These are phyloP conservation scores for Tetrahymena malaccensis DNA, from an alignment of 73 alveolate species.

Conservation along the genomic window DNA sequence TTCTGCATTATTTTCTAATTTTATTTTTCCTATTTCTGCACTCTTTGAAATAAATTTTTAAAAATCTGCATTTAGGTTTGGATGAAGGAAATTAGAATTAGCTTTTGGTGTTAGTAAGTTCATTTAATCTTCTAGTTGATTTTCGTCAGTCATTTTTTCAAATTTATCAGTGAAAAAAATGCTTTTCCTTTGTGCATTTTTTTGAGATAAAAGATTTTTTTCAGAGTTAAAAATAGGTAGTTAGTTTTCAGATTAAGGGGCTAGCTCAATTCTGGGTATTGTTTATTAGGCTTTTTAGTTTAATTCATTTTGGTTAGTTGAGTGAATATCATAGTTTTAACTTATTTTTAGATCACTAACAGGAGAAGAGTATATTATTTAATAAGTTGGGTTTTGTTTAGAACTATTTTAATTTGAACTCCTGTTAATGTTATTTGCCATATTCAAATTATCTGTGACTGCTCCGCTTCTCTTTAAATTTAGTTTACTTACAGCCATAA, in stretches of 20 bases:
- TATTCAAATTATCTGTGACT: background rate
- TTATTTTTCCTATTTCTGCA: background rate
- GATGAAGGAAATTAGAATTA: background rate
- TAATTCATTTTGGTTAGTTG: background rate
- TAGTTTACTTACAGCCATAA: background rate
- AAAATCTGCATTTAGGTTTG: background rate
- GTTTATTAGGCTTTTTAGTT: background rate
- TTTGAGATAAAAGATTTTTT: background rate
- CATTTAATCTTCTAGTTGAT: background rate
- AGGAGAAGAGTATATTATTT: background rate
- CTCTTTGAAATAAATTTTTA: background rate
- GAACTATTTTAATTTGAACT: no score
- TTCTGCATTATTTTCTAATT: background rate
- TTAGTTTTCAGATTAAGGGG: background rate
- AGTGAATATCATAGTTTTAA: background rate
- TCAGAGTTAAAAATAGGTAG: background rate
- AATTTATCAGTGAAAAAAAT: background rate
- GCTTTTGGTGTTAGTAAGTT: background rate
- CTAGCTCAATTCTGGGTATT: background rate
- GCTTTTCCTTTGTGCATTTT: background rate
- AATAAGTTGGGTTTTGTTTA: background rate
- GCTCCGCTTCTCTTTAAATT: background rate
- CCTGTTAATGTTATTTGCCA: background rate
- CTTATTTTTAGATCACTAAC: background rate
- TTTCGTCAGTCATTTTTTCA: background rate